Conservation (phyloP, 2,329 filamentous ascomycete genomes). For the Periconia sp. region DNA sequence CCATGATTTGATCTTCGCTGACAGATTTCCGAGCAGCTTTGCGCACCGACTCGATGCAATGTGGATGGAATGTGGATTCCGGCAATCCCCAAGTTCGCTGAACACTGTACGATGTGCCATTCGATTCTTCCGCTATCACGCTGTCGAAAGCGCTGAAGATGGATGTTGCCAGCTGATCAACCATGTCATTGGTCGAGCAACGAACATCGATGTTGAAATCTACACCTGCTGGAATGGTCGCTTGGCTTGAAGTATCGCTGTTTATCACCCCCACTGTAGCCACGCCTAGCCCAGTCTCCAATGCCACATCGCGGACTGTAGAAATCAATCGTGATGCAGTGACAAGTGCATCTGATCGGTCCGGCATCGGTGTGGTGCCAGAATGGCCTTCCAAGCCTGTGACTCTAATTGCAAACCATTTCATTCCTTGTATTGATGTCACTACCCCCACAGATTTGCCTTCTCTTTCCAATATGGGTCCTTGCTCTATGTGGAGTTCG, state of each 20-base stretch:
- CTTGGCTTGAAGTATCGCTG: constrained; percentile 31
- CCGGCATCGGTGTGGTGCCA: constrained; percentile 68
- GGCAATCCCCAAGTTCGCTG: constrained; percentile 29
- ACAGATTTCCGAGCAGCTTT: constrained; percentile 20
- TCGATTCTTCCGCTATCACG: constrained; percentile 21
- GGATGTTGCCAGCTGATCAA: constrained; percentile 21
- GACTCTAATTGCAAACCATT: constrained; percentile 58
- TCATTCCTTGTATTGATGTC: constrained; percentile 70
- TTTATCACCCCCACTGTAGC: constrained; percentile 32
- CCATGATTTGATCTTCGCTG: constrained; percentile 21
- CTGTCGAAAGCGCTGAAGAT: constrained; percentile 25
- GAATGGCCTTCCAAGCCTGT: constrained; percentile 39
- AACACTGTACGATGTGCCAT: constrained; percentile 23
- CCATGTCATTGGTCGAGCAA: constrained; percentile 27
- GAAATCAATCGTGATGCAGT: constrained; percentile 29
- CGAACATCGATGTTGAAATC: constrained; percentile 32
- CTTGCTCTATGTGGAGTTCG: constrained; percentile 82
- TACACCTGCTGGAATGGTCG: constrained; percentile 30
- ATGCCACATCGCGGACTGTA: constrained; percentile 25
- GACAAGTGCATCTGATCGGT: constrained; percentile 51
- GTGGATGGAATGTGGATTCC: constrained; percentile 23
- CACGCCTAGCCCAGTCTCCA: constrained; percentile 21
- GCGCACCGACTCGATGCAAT: constrained; percentile 24
- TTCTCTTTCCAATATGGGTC: constrained; percentile 67
- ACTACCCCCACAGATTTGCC: constrained; percentile 67